A percentile compares a stretch with the other conserved stretches of the same genome.
These are phyloP conservation scores for Metschnikowia gruessii DNA, from an alignment of 805 yeast species.

Conservation along the genomic window DNA sequence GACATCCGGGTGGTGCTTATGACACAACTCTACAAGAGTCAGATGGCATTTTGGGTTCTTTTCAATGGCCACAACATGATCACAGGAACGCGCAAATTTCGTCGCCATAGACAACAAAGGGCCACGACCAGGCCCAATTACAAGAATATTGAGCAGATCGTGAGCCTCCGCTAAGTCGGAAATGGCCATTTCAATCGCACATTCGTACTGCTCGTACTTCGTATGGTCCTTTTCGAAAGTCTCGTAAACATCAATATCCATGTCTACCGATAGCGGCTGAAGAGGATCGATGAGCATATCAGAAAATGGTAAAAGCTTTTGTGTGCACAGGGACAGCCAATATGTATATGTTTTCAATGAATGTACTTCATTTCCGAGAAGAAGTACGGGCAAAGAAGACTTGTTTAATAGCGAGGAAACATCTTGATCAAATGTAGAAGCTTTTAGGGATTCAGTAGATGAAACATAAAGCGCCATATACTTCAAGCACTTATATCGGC, in stretches of 20 bases:
- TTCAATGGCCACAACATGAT: slow-evolving; percentile 55
- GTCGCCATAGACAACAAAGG: slow-evolving; percentile 56
- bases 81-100: slow-evolving; percentile 14
- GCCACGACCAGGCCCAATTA: slow-evolving; percentile 90
- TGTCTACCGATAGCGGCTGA: slow-evolving; percentile 61
- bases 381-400: slow-evolving; percentile 2
- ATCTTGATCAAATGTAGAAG: background rate
- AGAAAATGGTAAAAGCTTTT: background rate
- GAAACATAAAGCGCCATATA: slow-evolving; percentile 10
- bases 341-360: background rate
- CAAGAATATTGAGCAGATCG: slow-evolving; percentile 36
- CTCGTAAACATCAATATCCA: slow-evolving; percentile 59
- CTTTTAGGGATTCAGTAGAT: background rate
- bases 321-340: slow-evolving; percentile 5
- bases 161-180: slow-evolving; percentile 16
- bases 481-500: slow-evolving; percentile 13
- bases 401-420: background rate
- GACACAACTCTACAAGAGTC: slow-evolving; percentile 49
- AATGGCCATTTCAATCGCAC: slow-evolving; percentile 60
- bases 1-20: slow-evolving; percentile 32
- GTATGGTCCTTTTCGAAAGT: slow-evolving; percentile 66
- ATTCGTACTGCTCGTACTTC: slow-evolving; percentile 67
- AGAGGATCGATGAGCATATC: slow-evolving; percentile 49
- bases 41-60: slow-evolving; percentile 62
- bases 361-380: background rate